Conservation (phyloP, 2,329 filamentous ascomycete genomes). For the Endocalyx cinctus region DNA sequence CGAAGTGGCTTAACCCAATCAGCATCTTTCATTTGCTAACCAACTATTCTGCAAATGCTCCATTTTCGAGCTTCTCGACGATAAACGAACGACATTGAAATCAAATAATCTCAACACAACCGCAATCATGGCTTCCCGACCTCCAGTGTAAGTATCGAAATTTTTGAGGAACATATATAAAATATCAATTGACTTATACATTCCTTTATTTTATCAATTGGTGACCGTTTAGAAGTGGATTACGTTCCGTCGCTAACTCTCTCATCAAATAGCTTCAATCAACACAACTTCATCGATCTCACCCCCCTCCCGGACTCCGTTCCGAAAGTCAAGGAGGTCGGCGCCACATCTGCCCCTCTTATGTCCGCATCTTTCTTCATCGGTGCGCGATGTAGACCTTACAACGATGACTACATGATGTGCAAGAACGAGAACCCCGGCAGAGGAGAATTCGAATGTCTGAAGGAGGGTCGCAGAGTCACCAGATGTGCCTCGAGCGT, state of each 20-base stretch:
- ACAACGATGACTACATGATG: slow-evolving; percentile 99
- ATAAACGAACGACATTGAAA: slow-evolving; percentile 14
- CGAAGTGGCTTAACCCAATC: slow-evolving; percentile 30
- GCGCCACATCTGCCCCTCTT: slow-evolving; percentile 86
- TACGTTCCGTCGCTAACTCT: slow-evolving; percentile 1
- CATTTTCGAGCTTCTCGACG: slow-evolving; percentile 20
- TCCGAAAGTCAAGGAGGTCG: slow-evolving; percentile 89
- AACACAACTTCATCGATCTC: slow-evolving; percentile 89
- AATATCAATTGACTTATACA: slow-evolving; percentile 10
- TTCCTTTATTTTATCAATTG: not conserved
- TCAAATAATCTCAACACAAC: slow-evolving; percentile 14
- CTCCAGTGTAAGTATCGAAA: slow-evolving; percentile 47
- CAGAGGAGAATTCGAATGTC: slow-evolving; percentile 85
- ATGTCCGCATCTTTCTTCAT: slow-evolving; percentile 95
- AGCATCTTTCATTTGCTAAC: slow-evolving; percentile 26
- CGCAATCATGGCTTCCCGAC: slow-evolving; percentile 55
- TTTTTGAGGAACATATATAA: not conserved
- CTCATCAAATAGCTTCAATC: slow-evolving; percentile 72
- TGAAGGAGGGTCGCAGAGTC: slow-evolving; percentile 94
- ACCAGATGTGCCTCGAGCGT: slow-evolving; percentile 95
- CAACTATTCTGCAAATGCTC: slow-evolving; percentile 19
- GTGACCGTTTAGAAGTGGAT: not conserved
- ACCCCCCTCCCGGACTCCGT: slow-evolving; percentile 90
- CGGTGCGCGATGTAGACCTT: slow-evolving; percentile 86
- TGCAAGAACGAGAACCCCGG: slow-evolving; percentile 96